Evolutionary conservation across 208 protist species (phyloP), one percentile per base, ranked within the genome.

Genomic region (Leishmania arabica): DNA sequence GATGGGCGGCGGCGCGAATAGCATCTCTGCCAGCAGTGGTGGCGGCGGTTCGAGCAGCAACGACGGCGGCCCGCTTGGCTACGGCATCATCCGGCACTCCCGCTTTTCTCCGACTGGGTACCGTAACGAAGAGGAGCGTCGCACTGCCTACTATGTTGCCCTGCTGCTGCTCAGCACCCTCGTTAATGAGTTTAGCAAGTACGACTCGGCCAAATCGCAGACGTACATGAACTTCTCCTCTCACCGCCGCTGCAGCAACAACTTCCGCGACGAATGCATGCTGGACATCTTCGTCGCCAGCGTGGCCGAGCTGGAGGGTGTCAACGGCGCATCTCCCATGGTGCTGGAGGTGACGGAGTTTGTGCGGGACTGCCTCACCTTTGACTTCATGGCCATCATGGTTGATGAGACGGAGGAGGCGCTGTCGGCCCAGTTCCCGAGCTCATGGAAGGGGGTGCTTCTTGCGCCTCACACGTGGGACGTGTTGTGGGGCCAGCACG

Each of bases 361-460:
- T 34, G 88, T 93, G 65, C 86, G 91, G 77, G 86, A 88, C 83
- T 87, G 87, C 68, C 82, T 97, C 21, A 90, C 75, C 0, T 97
- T 86, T 85, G 94, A 97, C 83, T 97, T 97, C 78, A 93, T 95
- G 85, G 92, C 92, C 2, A 94, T 97, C 80, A 89, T 91, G 51
- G 90, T 94, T 6, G 93, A 96, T 85, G 92, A 96, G 71, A 96
- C 94, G 9, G 93, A 97, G 70, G 93, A 96, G 66, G 85, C 89
- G 31, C 78, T 91, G 0, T 93, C 93, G n/a, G 68, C 89, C 45
- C 93, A 96, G 81, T 94, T 93, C 75, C 93, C 93, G 34, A 83
- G 87, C n/a, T 75, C 88, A 37, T 96, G 93, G 93, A 88, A 91
- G 70, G 86, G 86, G 31, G 69, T 86, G 51, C 75, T 97, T 17